Conservation (phyloP, 805 yeast species). For the Kodamaea sagamina region DNA sequence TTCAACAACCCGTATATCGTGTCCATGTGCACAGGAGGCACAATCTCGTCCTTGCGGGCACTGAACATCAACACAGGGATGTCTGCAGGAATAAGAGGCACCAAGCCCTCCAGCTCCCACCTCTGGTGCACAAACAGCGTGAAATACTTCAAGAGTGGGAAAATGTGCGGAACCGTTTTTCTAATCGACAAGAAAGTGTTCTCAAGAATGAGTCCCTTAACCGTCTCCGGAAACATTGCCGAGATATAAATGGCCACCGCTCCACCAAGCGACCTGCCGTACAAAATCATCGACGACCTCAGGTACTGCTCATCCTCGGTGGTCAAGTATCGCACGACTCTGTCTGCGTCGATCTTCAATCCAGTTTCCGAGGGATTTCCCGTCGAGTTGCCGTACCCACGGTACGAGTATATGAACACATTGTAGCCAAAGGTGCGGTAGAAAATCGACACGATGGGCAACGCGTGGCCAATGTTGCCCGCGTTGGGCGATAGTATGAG, state of each 20-base stretch:
- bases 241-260: slow-evolving; percentile 89
- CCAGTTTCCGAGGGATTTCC: slow-evolving; percentile 81
- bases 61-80: slow-evolving; percentile 72
- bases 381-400: slow-evolving; percentile 86
- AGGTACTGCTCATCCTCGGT: slow-evolving; percentile 52
- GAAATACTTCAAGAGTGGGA: slow-evolving; percentile 63
- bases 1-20: slow-evolving; percentile 54
- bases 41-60: slow-evolving; percentile 83
- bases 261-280: slow-evolving; percentile 93
- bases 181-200: slow-evolving; percentile 81
- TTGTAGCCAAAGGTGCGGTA: slow-evolving; percentile 65
- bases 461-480: slow-evolving; percentile 89
- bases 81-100: slow-evolving; percentile 49
- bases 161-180: slow-evolving; percentile 69
- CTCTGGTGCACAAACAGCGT: slow-evolving; percentile 68
- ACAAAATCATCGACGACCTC: slow-evolving; percentile 59
- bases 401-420: slow-evolving; percentile 80
- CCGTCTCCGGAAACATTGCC: slow-evolving; percentile 48
- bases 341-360: slow-evolving; percentile 76
- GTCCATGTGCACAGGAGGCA: slow-evolving; percentile 84
- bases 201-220: slow-evolving; percentile 74
- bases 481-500: slow-evolving; percentile 88
- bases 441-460: slow-evolving; percentile 76
- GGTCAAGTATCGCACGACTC: slow-evolving; percentile 61
- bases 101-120: slow-evolving; percentile 77